Percentiles rank a stretch among this genome's conserved stretches.
Conservation (phyloP, 768 basidiomycete genomes). For the Pleurotus giganteus region DNA sequence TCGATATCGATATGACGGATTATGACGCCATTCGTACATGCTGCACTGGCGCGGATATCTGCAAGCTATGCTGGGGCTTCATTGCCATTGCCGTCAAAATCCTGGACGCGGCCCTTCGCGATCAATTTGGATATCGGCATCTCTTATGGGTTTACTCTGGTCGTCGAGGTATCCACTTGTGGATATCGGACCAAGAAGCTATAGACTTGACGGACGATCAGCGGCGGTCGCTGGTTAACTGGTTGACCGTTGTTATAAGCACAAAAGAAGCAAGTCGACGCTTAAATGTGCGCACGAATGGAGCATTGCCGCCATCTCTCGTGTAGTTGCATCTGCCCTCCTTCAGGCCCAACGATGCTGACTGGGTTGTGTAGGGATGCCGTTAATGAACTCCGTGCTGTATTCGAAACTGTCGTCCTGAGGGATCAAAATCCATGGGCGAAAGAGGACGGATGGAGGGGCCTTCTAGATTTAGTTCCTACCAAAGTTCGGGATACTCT, state of each 20-base stretch:
- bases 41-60: constrained; percentile 89
- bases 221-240: constrained; percentile 81
- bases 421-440: constrained; percentile 84
- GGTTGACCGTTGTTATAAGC: constrained; percentile 79
- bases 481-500: constrained; percentile 53
- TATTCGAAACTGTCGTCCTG: constrained; percentile 70
- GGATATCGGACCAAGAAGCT: constrained; percentile 90
- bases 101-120: constrained; percentile 72
- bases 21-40: constrained; percentile 96
- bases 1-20: constrained; percentile 99
- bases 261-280: constrained; percentile 81
- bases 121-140: constrained; percentile 89
- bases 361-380: constrained; percentile 34
- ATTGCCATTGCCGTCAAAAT: constrained; percentile 91
- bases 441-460: constrained; percentile 67
- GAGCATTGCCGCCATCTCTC: constrained; percentile 69
- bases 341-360: background rate
- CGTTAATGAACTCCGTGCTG: constrained; percentile 43
- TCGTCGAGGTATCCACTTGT: constrained; percentile 96
- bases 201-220: constrained; percentile 91
- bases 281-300: constrained; percentile 62
- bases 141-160: constrained; percentile 99
- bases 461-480: constrained; percentile 72
- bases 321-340: constrained; percentile 41
- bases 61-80: constrained; percentile 91